Conservation (phyloP, 257 asterid species). For the Solanum gandarillasii region DNA sequence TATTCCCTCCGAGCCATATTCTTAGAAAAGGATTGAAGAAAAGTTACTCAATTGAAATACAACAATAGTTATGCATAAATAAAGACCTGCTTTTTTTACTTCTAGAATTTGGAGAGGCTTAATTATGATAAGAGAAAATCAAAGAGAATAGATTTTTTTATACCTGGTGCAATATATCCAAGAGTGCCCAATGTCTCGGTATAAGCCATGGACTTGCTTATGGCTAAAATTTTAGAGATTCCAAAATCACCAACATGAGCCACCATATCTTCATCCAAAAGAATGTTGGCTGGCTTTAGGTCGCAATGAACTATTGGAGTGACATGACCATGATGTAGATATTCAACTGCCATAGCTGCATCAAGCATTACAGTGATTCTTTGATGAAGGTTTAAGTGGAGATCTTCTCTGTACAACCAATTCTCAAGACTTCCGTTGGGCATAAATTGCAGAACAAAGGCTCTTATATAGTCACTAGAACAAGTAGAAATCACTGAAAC, state of each 20-base stretch:
- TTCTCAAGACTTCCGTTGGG: background rate
- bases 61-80: no score
- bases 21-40: background rate
- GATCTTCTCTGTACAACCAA: background rate
- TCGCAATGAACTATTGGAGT: background rate
- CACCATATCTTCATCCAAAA: background rate
- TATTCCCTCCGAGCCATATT: background rate
- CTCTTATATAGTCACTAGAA: background rate
- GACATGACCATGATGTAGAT: background rate
- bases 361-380: background rate
- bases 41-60: background rate
- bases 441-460: background rate
- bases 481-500: background rate
- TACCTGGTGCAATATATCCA: background rate
- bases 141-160: background rate
- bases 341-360: background rate
- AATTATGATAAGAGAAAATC: background rate
- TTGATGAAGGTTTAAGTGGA: background rate
- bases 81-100: background rate
- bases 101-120: background rate
- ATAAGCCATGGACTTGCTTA: background rate
- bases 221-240: background rate
- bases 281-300: background rate
- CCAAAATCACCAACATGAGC: background rate
- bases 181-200: background rate